phyloP scores from a whole-genome alignment of 805 yeast genomes.

The Candida methanosorbosa region DNA sequence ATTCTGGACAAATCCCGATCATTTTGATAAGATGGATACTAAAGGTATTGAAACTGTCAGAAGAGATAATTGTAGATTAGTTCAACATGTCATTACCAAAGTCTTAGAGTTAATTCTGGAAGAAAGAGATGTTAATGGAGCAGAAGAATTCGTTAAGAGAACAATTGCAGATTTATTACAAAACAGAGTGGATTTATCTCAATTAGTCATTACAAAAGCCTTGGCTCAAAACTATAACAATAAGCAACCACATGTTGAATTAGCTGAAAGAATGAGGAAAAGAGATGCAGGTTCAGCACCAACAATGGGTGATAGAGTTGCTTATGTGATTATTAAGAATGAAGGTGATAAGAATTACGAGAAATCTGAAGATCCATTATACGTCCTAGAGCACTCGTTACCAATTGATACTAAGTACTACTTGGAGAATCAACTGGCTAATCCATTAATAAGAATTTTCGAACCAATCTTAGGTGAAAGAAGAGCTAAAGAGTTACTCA shows the following conservation, averaged over 20 bases:
- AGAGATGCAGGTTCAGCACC: conserved; percentile 99
- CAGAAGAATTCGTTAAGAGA: conserved; percentile 75
- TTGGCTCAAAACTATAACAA: conserved; percentile 89
- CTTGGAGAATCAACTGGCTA: conserved; percentile 83
- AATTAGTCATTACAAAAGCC: conserved; percentile 88
- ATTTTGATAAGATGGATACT: conserved; percentile 94
- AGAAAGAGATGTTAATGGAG: conserved; percentile 78
- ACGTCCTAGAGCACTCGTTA: conserved; percentile 81
- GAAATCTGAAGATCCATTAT: conserved; percentile 94
- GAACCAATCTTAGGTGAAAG: conserved; percentile 90
- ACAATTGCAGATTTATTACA: conserved; percentile 87
- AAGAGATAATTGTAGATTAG: conserved; percentile 93
- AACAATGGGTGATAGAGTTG: conserved; percentile 94
- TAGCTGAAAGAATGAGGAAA: conserved; percentile 91
- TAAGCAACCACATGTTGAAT: conserved; percentile 94
- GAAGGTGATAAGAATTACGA: conserved; percentile 85
- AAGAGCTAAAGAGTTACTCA: conserved; percentile 69
- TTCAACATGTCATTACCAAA: conserved; percentile 88
- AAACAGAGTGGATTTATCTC: conserved; percentile 87
- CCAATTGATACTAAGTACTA: conserved; percentile 95
- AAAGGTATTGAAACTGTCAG: conserved; percentile 98
- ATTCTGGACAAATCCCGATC: conserved; percentile 90
- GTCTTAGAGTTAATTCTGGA: conserved; percentile 80
- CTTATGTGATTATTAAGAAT: conserved; percentile 83
- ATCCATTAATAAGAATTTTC: conserved; percentile 88